phyloP scores from a whole-genome alignment of 1,284 basidiomycete species.

The Tylopilus sp. region DNA sequence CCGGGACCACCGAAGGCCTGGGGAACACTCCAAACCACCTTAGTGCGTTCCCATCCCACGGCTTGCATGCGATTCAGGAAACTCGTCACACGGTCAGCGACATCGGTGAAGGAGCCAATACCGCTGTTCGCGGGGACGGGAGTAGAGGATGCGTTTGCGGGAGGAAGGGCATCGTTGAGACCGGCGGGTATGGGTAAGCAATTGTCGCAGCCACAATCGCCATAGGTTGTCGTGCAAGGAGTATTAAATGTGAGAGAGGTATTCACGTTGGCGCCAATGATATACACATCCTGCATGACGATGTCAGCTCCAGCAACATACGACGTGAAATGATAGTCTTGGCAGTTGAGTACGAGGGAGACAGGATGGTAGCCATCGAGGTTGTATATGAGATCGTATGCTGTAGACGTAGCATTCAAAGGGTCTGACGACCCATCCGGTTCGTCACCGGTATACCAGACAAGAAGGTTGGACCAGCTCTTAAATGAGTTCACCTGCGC shows the following conservation, averaged over 20 bases:
- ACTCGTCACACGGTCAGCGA: constrained; percentile 58
- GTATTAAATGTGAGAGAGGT: constrained; percentile 53
- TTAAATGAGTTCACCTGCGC: constrained; percentile 65
- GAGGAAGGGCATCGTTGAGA: constrained; percentile 27
- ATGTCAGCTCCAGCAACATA: constrained; percentile 62
- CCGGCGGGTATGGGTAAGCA: constrained; percentile 39
- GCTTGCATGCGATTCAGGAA: constrained; percentile 53
- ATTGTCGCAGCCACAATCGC: constrained; percentile 66
- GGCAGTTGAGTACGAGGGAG: constrained; percentile 72
- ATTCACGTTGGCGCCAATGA: constrained; percentile 66
- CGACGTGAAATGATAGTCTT: constrained; percentile 60
- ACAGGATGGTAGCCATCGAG: constrained; percentile 75
- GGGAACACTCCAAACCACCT: constrained; percentile 67
- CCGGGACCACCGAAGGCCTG: constrained; percentile 63
- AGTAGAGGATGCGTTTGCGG: constrained; percentile 21
- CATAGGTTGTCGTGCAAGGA: constrained; percentile 57
- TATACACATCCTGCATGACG: constrained; percentile 52
- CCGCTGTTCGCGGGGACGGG: constrained; percentile 29
- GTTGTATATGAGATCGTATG: constrained; percentile 61
- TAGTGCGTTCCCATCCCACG: constrained; percentile 54
- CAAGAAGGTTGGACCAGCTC: constrained; percentile 58
- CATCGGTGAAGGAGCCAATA: constrained; percentile 42
- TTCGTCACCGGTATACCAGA: constrained; percentile 76
- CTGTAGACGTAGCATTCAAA: constrained; percentile 50
- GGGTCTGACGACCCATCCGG: constrained; percentile 69